phyloP scores from a whole-genome alignment of 1,284 basidiomycete species.

The Cutaneotrichosporon dermatis region DNA sequence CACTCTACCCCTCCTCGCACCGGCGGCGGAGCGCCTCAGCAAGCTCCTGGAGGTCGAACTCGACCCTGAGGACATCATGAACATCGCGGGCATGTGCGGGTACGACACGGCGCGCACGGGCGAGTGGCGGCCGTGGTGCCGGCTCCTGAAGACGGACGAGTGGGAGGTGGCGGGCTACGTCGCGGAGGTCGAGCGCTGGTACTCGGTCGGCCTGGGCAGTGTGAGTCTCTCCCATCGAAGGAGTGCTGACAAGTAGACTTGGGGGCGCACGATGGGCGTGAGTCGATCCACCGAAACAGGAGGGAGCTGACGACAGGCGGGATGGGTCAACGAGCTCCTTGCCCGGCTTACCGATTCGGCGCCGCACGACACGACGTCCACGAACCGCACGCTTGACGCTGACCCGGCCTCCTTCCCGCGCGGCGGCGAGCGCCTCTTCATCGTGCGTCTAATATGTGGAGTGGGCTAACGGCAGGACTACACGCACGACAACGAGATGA shows the following conservation, averaged over 20 bases:
- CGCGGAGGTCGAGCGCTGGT: constrained; percentile 71
- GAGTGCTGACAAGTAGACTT: constrained; percentile 27
- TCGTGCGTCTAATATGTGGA: constrained; percentile 26
- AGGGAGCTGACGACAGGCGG: constrained; percentile 50
- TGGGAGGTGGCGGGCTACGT: constrained; percentile 65
- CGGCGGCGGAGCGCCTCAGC: constrained; percentile 48
- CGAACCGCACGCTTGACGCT: constrained; percentile 69
- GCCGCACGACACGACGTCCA: constrained; percentile 66
- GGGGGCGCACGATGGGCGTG: constrained; percentile 26
- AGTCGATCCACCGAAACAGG: background rate
- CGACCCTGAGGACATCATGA: constrained; percentile 58
- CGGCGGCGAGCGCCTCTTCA: constrained; percentile 39
- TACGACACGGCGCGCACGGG: constrained; percentile 55
- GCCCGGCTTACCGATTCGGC: constrained; percentile 64
- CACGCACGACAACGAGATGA: constrained; percentile 75
- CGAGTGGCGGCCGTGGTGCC: constrained; percentile 63
- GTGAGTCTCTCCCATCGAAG: constrained; percentile 47
- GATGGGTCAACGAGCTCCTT: constrained; percentile 76
- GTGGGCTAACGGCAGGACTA: constrained; percentile 55
- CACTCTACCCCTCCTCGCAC: background rate
- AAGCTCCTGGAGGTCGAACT: constrained; percentile 50
- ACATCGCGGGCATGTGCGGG: constrained; percentile 67
- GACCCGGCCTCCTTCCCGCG: constrained; percentile 65
- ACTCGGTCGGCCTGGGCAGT: constrained; percentile 57
- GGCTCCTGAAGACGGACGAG: constrained; percentile 58